Base-by-base conservation (phyloP, 2,329 filamentous ascomycete genomes). In the Orbilia brochopaga region DNA sequence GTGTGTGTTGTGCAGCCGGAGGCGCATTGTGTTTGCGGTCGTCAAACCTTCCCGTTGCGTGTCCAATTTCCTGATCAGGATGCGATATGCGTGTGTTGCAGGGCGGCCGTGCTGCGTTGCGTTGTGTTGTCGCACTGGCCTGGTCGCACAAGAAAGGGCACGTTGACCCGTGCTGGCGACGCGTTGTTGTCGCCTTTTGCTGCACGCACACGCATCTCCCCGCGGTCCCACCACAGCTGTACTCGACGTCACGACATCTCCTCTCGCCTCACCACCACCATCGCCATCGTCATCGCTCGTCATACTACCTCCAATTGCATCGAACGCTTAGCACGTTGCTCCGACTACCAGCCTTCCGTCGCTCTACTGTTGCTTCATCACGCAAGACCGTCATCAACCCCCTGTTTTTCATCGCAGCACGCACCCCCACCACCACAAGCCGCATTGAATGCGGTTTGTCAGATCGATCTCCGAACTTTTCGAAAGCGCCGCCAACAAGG, bases 171-270 rank as follows among this genome's bases (percentile, higher is more conserved):
- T 24, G 32, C 56, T 50, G 13, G 6, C 17, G 48, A 72, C 67
- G 67, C 67, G 67, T 72, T 72, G 67, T 72, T 72, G 67, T 65
- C 44, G 67, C 32, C 51, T 40, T 15, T n/a, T 52, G 54, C 21
- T 50, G 35, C 55, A 35, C n/a, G n/a, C n/a, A n/a, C n/a, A n/a
- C n/a, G 30, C 24, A 32, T 19, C 27, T n/a, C 48, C 40, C 35
- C 59, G 55, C 10, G 32, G 2, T 30, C 64, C 32, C 40, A 40
- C 37, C 30, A 30, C 27, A 52, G 42, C 17, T 40, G 10, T 6
- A 7, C 24, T 54, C 51, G 19, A 55, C 59, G 24, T 60, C 54
- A 48, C 24, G 6, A 1, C 32, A 24, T 37, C 52, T 11, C 30
- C 23, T 27, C n/a, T n/a, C n/a, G n/a, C n/a, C n/a, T n/a, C n/a